Conservation (phyloP, 2,329 filamentous ascomycete genomes). For the Talaromyces sp. region DNA sequence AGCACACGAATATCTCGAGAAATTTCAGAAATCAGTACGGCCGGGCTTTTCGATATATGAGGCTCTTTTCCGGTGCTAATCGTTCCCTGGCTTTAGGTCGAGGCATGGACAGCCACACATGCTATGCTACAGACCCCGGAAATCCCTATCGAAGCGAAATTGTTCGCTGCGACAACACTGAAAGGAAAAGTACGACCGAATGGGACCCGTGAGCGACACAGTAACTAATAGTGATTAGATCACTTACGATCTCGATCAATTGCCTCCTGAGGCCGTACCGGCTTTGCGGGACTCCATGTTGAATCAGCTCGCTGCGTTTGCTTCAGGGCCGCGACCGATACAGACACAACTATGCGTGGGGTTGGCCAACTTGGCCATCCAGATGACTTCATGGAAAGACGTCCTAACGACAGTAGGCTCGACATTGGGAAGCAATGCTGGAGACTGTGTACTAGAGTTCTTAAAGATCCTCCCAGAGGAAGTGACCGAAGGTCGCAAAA, state of each 20-base stretch:
- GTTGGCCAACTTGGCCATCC: constrained; percentile 88
- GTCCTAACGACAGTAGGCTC: constrained; percentile 78
- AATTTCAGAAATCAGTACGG: constrained; percentile 96
- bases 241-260: constrained; percentile 89
- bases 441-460: constrained; percentile 90
- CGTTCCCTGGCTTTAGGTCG: constrained; percentile 54
- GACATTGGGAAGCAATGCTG: constrained; percentile 65
- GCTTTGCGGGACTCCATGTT: constrained; percentile 81
- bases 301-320: constrained; percentile 73
- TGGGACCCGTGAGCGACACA: constrained; percentile 9
- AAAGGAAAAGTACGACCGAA: constrained; percentile 82
- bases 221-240: constrained; percentile 59
- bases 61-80: background rate
- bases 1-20: constrained; percentile 85
- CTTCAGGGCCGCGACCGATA: constrained; percentile 74
- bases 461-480: constrained; percentile 95
- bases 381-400: constrained; percentile 94
- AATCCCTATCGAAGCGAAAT: constrained; percentile 75
- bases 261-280: constrained; percentile 69
- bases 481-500: constrained; percentile 98
- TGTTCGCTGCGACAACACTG: constrained; percentile 94
- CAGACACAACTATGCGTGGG: constrained; percentile 92
- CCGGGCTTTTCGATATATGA: constrained; percentile 12
- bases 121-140: constrained; percentile 74
- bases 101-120: constrained; percentile 87